Evolutionary conservation across 106 monocot species (phyloP).

Genomic region (Dendrobium officinale): DNA sequence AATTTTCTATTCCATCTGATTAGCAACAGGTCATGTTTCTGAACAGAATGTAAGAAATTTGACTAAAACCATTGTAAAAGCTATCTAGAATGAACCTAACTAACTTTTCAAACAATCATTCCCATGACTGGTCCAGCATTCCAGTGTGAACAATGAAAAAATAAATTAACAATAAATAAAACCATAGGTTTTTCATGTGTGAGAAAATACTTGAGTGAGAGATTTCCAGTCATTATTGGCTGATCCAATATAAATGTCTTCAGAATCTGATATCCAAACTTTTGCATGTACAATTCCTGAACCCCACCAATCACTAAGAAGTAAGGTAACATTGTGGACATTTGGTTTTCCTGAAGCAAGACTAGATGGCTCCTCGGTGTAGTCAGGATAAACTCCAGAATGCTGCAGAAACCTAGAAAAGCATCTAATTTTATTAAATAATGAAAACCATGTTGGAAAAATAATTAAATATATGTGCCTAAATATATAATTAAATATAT

Average conservation of each 20-base stretch:
- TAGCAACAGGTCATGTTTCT: background rate
- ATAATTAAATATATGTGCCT: background rate
- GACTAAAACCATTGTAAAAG: background rate
- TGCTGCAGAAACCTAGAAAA: slow-evolving; percentile 78
- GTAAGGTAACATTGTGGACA: slow-evolving; percentile 81
- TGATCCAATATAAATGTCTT: slow-evolving; percentile 83
- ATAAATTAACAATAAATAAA: background rate
- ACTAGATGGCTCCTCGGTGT: slow-evolving; percentile 56
- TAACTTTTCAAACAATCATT: background rate
- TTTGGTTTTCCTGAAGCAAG: slow-evolving; percentile 80
- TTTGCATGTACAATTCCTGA: slow-evolving; percentile 93
- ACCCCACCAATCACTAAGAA: slow-evolving; percentile 79
- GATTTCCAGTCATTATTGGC: slow-evolving; percentile 99
- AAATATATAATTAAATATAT: too few species aligned
- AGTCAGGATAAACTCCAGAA: slow-evolving; percentile 84
- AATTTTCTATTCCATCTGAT: background rate
- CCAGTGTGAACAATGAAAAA: background rate
- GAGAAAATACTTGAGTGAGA: slow-evolving; percentile 75
- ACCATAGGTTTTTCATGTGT: background rate
- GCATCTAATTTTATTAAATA: background rate
- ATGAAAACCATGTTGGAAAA: background rate
- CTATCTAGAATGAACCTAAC: background rate
- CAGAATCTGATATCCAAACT: slow-evolving; percentile 89
- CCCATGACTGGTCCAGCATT: background rate
- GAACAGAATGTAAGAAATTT: too few species aligned